phyloP scores from a whole-genome alignment of 352 stramenopile species.

The Globisporangium polare region DNA sequence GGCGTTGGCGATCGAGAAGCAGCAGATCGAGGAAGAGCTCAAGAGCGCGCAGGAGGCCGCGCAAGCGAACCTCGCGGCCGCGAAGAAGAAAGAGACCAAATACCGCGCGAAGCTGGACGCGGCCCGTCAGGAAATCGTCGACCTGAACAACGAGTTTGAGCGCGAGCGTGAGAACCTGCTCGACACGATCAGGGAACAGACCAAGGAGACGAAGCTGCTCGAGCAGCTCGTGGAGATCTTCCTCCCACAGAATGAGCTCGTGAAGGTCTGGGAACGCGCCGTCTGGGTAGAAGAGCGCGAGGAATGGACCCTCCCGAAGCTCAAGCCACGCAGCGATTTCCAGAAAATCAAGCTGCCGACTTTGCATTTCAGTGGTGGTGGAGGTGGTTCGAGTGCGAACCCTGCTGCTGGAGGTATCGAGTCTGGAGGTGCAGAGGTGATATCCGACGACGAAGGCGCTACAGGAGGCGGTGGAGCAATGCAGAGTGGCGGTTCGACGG shows the following conservation, averaged over 20 bases:
- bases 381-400: conserved; percentile 2
- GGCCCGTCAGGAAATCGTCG: conserved; percentile 78
- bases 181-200: conserved; percentile 88
- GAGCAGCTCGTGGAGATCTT: conserved; percentile 88
- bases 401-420: conserved; percentile 17
- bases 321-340: conserved; percentile 78
- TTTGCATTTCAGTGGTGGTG: conserved; percentile 25
- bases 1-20: conserved; percentile 63
- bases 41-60: conserved; percentile 64
- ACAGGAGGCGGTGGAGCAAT: not conserved
- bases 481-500: conserved; percentile 18
- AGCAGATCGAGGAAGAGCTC: conserved; percentile 70
- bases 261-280: conserved; percentile 86
- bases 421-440: conserved; percentile 56
- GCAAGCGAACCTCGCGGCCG: conserved; percentile 44
- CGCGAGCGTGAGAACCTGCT: conserved; percentile 80
- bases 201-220: conserved; percentile 83
- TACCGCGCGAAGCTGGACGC: conserved; percentile 67
- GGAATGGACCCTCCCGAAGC: conserved; percentile 67
- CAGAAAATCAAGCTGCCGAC: conserved; percentile 73
- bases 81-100: conserved; percentile 66
- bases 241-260: conserved; percentile 76
- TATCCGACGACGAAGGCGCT: conserved; percentile 43
- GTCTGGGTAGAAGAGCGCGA: conserved; percentile 83
- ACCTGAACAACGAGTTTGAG: conserved; percentile 83